Evolutionary conservation across 192 early-diverging fungal species (phyloP).

Genomic region (Rhizophagus sp.): DNA sequence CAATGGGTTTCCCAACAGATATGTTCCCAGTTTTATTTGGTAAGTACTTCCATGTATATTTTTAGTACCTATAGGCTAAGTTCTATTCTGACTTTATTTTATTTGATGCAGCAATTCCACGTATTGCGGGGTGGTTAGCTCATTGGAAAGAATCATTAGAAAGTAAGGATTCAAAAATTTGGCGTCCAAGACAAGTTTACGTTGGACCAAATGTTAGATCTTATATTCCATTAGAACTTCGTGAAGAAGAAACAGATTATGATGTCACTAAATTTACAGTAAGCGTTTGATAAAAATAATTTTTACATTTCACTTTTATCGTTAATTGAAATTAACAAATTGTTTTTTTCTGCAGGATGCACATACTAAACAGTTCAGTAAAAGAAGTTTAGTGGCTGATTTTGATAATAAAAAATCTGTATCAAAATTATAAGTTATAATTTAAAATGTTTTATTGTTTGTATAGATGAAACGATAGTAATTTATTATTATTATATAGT

Average conservation of each 20-base stretch:
- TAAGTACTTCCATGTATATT: conserved; percentile 32
- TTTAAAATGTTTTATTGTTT: background rate
- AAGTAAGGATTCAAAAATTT: conserved; percentile 58
- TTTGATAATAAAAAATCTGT: background rate
- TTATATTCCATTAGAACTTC: conserved; percentile 43
- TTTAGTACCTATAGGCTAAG: background rate
- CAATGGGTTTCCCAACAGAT: conserved; percentile 72
- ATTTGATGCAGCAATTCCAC: conserved; percentile 36
- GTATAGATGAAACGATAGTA: too few species aligned
- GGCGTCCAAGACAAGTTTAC: conserved; percentile 67
- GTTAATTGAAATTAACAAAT: background rate
- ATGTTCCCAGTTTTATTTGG: conserved; percentile 74
- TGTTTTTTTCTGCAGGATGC: background rate
- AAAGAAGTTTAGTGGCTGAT: background rate
- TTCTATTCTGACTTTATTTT: background rate
- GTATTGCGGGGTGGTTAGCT: conserved; percentile 62
- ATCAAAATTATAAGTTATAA: background rate
- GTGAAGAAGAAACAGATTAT: background rate
- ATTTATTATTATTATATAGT: too few species aligned
- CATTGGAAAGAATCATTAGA: conserved; percentile 65
- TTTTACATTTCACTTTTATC: background rate
- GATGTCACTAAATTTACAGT: conserved; percentile 5
- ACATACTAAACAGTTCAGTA: background rate
- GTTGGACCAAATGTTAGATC: conserved; percentile 47
- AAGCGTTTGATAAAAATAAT: background rate